phyloP scores from a whole-genome alignment of 1,139 yeast species.

The Candida pseudoviswanathii region DNA sequence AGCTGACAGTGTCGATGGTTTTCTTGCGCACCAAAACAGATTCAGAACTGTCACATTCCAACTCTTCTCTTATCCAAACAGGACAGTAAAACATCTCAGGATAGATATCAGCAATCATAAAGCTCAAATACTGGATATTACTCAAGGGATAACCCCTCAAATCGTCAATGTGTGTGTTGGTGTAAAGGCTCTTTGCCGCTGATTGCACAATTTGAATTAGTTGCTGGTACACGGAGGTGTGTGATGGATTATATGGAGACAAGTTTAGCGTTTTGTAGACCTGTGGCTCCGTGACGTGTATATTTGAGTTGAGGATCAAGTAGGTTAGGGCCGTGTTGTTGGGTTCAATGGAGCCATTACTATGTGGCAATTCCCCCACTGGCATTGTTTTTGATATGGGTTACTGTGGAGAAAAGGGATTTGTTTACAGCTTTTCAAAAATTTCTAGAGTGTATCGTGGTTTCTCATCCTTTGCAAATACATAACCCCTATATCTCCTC shows the following conservation, averaged over 20 bases:
- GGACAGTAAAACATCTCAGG: constrained; percentile 24
- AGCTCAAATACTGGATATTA: constrained; percentile 22
- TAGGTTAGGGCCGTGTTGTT: constrained; percentile 19
- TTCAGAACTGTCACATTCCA: neutral
- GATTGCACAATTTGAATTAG: constrained; percentile 14
- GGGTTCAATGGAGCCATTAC: no score
- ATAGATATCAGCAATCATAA: constrained; percentile 22
- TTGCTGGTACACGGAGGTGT: constrained; percentile 14
- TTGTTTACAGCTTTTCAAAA: neutral
- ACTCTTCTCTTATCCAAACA: constrained; percentile 5
- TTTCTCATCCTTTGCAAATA: neutral
- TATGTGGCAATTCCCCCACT: neutral
- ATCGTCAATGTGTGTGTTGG: constrained; percentile 8
- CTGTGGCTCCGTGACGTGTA: constrained; percentile 18
- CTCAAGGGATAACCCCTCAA: constrained; percentile 24
- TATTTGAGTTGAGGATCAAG: constrained; percentile 18
- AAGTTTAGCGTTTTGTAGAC: constrained; percentile 19
- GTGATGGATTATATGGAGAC: constrained; percentile 9
- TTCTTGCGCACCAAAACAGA: neutral
- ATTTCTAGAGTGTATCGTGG: no score
- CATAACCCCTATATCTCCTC: neutral
- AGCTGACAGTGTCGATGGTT: neutral
- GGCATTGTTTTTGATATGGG: neutral
- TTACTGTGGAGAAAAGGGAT: neutral
- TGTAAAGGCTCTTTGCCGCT: constrained; percentile 15